Evolutionary conservation across 1,284 basidiomycete genomes (phyloP).

Genomic region (Spongispora temasekensis): DNA sequence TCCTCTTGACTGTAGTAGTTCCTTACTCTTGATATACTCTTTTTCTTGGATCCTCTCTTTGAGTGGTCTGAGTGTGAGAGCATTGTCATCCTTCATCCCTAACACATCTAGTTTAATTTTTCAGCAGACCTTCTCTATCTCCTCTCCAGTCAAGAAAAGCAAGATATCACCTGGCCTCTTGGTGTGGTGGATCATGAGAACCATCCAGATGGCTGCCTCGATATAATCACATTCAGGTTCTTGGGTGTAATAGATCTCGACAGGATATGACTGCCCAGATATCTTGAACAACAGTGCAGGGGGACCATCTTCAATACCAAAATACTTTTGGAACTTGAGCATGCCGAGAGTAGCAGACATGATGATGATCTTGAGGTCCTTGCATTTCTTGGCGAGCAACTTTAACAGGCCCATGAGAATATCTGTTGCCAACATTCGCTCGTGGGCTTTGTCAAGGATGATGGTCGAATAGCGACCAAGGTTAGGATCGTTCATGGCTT

Average conservation of each 20-base stretch:
- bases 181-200: constrained; percentile 99
- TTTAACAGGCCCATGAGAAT: constrained; percentile 95
- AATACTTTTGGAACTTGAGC: constrained; percentile 95
- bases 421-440: constrained; percentile 94
- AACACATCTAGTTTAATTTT: no score
- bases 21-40: no score
- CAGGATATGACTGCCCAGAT: constrained; percentile 95
- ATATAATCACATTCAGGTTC: constrained; percentile 98
- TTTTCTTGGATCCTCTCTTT: no score
- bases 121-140: constrained; percentile 98
- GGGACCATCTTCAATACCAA: constrained; percentile 90
- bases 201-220: constrained; percentile 97
- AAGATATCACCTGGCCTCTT: constrained; percentile 97
- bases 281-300: constrained; percentile 70
- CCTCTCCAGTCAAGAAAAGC: constrained; percentile 98
- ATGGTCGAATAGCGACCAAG: constrained; percentile 89
- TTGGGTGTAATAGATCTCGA: constrained; percentile 98
- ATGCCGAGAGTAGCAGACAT: constrained; percentile 96
- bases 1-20: no score
- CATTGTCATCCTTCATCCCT: no score
- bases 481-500: constrained; percentile 95
- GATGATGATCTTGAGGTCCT: constrained; percentile 96
- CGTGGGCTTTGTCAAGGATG: constrained; percentile 97
- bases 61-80: no score
- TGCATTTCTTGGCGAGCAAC: constrained; percentile 98